These are phyloP conservation scores for Mortierella antarctica DNA, from an alignment of 192 early-diverging fungal species.

Conservation along the genomic window DNA sequence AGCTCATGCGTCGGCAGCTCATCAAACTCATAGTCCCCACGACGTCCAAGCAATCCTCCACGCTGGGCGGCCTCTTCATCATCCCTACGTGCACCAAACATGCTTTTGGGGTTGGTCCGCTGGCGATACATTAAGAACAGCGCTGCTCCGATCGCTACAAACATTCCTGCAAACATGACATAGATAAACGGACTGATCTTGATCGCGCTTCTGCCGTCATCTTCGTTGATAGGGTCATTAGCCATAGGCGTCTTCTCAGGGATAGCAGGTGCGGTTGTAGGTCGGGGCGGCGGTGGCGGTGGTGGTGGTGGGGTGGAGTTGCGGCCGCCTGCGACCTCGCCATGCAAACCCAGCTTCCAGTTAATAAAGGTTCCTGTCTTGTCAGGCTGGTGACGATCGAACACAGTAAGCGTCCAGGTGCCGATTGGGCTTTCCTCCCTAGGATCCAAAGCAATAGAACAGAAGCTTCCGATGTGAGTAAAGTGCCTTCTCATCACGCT, in stretches of 20 bases:
- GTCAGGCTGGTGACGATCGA: conserved; percentile 63
- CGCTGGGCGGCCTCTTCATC: conserved; percentile 47
- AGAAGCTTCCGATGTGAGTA: too few species aligned
- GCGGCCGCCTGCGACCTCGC: conserved; percentile 30
- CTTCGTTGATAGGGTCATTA: conserved; percentile 5
- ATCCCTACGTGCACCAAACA: conserved; percentile 27
- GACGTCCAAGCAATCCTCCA: conserved; percentile 45
- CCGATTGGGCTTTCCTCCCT: conserved; percentile 85
- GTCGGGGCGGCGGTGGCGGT: conserved; percentile 8
- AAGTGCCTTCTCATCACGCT: too few species aligned
- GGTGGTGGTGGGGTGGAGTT: conserved; percentile 7
- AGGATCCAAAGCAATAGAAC: neutral
- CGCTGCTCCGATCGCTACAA: conserved; percentile 48
- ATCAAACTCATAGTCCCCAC: conserved; percentile 50
- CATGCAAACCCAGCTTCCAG: conserved; percentile 67
- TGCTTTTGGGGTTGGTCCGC: conserved; percentile 31
- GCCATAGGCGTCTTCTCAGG: conserved; percentile 16
- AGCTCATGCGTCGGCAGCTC: conserved; percentile 46
- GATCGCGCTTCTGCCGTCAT: neutral
- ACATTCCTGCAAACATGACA: conserved; percentile 53
- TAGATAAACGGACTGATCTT: conserved; percentile 45
- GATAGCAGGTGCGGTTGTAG: conserved; percentile 29
- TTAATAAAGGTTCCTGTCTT: conserved; percentile 66
- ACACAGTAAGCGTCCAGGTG: conserved; percentile 78
- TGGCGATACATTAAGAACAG: conserved; percentile 50